Evolutionary conservation across 345 rosid species (phyloP).

Genomic region (Clausena lansium): DNA sequence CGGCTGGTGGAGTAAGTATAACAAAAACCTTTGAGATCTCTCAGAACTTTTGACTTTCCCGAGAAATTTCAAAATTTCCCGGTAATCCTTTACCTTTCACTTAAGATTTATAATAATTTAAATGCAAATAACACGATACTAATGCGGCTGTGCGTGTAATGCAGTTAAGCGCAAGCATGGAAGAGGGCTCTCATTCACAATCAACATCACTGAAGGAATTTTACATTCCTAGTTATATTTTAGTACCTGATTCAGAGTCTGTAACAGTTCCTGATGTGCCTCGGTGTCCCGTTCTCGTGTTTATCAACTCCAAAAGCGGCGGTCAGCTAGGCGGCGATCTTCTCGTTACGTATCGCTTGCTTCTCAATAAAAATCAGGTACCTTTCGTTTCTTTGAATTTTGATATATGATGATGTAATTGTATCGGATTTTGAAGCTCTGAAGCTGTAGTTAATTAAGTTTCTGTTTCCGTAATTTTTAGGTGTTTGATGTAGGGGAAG

Average conservation of each 20-base stretch:
- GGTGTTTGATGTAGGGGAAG: constrained; percentile 77
- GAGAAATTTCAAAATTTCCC: not conserved
- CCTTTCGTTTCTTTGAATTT: not conserved
- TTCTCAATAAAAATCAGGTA: constrained; percentile 68
- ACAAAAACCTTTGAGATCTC: not conserved
- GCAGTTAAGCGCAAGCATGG: constrained; percentile 35
- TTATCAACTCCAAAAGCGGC: constrained; percentile 85
- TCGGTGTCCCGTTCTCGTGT: constrained; percentile 60
- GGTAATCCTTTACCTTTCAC: not conserved
- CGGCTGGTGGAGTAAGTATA: not conserved
- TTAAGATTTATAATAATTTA: not conserved
- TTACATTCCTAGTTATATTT: constrained; percentile 51
- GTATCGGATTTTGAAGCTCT: constrained; percentile 4
- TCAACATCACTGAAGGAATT: constrained; percentile 40
- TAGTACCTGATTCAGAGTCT: constrained; percentile 40
- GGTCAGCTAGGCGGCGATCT: constrained; percentile 89
- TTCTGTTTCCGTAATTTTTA: constrained; percentile 17
- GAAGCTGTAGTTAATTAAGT: not conserved
- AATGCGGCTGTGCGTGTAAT: not conserved
- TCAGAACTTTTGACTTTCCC: not conserved
- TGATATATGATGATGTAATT: not conserved
- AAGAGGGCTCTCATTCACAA: constrained; percentile 20
- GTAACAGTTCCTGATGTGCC: constrained; percentile 30
- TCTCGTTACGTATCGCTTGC: constrained; percentile 51
- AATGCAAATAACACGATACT: not conserved